Conservation (phyloP, 2,329 filamentous ascomycete genomes). For the Pyrenophora teres region DNA sequence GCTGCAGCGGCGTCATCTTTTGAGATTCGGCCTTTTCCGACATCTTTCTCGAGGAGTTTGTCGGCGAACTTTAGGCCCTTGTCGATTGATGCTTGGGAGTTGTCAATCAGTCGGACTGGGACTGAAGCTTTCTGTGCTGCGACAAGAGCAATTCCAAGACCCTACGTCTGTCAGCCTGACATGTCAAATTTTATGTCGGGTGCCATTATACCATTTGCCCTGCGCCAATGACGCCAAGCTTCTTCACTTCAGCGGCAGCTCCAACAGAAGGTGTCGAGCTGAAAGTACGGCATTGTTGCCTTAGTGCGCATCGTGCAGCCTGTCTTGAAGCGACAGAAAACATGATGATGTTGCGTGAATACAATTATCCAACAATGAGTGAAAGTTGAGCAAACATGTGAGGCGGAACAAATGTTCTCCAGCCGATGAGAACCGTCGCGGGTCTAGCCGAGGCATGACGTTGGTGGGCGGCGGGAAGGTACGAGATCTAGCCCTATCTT, state of each 20-base stretch:
- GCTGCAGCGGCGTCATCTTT: constrained; percentile 77
- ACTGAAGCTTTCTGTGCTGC: constrained; percentile 83
- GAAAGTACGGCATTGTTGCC: constrained; percentile 59
- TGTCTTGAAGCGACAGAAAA: constrained; percentile 40
- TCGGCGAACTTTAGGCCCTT: constrained; percentile 92
- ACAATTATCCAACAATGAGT: not conserved
- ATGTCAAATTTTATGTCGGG: not conserved
- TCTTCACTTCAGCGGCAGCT: constrained; percentile 76
- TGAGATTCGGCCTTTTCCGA: constrained; percentile 83
- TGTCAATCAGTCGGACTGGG: constrained; percentile 85
- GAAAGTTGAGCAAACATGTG: constrained; percentile 22
- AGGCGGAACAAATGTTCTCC: constrained; percentile 7
- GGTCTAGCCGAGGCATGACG: constrained; percentile 30
- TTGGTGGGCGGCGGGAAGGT: constrained; percentile 9
- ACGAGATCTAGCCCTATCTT: constrained; percentile 16
- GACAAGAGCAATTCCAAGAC: constrained; percentile 92
- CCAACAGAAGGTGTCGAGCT: constrained; percentile 66
- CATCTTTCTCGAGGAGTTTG: constrained; percentile 91
- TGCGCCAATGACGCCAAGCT: constrained; percentile 87
- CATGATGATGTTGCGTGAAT: constrained; percentile 26
- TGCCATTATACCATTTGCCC: constrained; percentile 81
- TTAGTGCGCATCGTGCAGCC: constrained; percentile 24
- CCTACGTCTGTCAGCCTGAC: constrained; percentile 59
- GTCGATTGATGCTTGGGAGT: constrained; percentile 79
- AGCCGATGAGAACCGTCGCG: constrained; percentile 34